Evolutionary conservation across 1,284 basidiomycete genomes (phyloP), one percentile per base, ranked within the genome.

Genomic region (Lentinus polychrous): DNA sequence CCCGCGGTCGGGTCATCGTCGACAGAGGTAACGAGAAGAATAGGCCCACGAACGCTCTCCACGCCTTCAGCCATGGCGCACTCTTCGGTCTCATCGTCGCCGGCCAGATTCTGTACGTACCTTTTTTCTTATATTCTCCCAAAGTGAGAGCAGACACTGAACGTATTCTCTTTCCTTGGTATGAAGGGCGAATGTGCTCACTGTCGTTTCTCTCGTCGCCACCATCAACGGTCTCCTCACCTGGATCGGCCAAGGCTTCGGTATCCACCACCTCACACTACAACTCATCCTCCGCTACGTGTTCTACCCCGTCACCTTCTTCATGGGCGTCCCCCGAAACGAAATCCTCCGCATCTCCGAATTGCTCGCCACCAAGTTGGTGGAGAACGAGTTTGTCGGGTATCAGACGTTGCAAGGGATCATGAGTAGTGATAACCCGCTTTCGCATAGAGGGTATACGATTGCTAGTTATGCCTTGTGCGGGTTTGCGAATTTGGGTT

Each of bases 41-140:
- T 57, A 55, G 52, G 8, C 71, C 87, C 60, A 83, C 78, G 38
- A 93, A 93, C 60, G 83, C 81, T 17, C 76, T 95, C 17, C 92
- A 95, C 61, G 91, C 92, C 2, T 94, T 94, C 70, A 85, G 85
- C 52, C 78, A 88, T 61, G 92, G 92, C 52, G 92, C 91, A 15
- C 67, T 82, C 50, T 92, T 95, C 59, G 92, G 93, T 68, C 69
- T 95, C 35, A 71, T 86, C 53, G 86, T 94, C 34, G 91, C 91
- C 14, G 90, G 88, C 17, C 85, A 91, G 62, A 91, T 91, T 58
- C 66, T 91, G 85, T 88, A 61, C 58, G 79, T 62, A 31, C n/a
- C n/a, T n/a, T 32, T 44, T 31, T 27, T 10, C 39, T 14, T 40
- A 17, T 22, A 20, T 6, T 8, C 12, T 18, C 35, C 35, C 5